A percentile compares a stretch with the other conserved stretches of the same genome.
phyloP scores from a whole-genome alignment of 75 land plant species.

The Adiantum capillusveneris region DNA sequence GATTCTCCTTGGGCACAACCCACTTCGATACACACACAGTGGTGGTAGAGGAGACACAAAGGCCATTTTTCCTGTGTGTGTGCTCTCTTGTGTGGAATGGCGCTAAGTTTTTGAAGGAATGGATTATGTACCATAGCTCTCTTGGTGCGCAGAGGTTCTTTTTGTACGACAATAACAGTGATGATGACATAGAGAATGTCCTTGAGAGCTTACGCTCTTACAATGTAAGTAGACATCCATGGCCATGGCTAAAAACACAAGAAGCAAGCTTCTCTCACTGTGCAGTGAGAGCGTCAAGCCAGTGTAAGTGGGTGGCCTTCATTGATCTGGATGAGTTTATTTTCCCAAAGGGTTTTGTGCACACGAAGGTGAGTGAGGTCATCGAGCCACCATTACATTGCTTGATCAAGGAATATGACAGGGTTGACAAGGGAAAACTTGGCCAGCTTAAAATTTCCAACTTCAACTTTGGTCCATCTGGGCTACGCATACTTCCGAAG shows the following conservation, averaged over 20 bases:
- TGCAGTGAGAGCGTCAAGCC: conserved; percentile 42
- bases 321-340: conserved; percentile 88
- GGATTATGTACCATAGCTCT: conserved; percentile 65
- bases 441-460: conserved; percentile 58
- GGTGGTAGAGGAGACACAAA: conserved; percentile 5
- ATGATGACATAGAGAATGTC: conserved; percentile 47
- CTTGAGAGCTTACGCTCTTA: conserved; percentile 23
- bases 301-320: conserved; percentile 80
- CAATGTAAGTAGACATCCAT: conserved; percentile 37
- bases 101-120: conserved; percentile 72
- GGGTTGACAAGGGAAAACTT: conserved; percentile 21
- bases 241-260: conserved; percentile 97
- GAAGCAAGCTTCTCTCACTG: conserved; percentile 96
- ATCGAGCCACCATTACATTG: neutral
- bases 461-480: conserved; percentile 78
- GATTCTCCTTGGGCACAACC: conserved; percentile 6
- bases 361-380: conserved; percentile 8
- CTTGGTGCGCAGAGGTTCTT: conserved; percentile 77
- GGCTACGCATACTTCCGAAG: conserved; percentile 29
- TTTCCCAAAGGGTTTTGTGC: conserved; percentile 21
- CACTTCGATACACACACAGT: neutral
- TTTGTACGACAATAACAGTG: conserved; percentile 89
- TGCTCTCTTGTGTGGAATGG: conserved; percentile 87
- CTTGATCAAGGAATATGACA: conserved; percentile 29
- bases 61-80: conserved; percentile 38